Evolutionary conservation across 2,329 filamentous ascomycete genomes (phyloP).

Genomic region (Huntiella moniliformis): DNA sequence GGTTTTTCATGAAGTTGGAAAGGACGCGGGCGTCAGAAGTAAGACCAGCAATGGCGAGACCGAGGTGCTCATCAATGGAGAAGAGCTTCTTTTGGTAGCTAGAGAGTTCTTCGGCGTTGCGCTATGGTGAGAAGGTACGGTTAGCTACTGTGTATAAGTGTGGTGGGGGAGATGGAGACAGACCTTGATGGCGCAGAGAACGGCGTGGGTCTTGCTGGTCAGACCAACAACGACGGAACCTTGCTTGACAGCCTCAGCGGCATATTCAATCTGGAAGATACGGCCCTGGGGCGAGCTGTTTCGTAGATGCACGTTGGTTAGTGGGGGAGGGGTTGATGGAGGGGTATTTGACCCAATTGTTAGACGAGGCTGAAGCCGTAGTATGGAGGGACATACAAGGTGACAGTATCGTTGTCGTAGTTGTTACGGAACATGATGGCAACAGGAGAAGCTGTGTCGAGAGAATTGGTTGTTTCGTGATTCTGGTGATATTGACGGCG

Average conservation of each 20-base stretch:
- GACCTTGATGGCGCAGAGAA: conserved; percentile 93
- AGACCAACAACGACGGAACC: conserved; percentile 94
- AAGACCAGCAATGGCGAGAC: conserved; percentile 87
- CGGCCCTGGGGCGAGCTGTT: conserved; percentile 88
- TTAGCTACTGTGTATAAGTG: conserved; percentile 2
- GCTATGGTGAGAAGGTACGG: conserved; percentile 29
- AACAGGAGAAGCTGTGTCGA: neutral
- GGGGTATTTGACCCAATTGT: no score
- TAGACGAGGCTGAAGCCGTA: neutral
- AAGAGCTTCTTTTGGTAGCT: conserved; percentile 99
- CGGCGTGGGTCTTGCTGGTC: conserved; percentile 93
- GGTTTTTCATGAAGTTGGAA: conserved; percentile 99
- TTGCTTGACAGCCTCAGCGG: conserved; percentile 95
- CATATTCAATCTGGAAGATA: conserved; percentile 99
- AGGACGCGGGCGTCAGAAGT: conserved; percentile 96
- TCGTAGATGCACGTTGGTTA: conserved; percentile 4
- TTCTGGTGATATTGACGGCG: no score
- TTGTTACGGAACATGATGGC: conserved; percentile 94
- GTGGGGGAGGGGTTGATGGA: neutral
- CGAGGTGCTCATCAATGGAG: conserved; percentile 84
- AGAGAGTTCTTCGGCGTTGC: conserved; percentile 96
- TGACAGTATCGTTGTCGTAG: conserved; percentile 99
- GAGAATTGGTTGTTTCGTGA: no score
- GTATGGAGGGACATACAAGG: conserved; percentile 51
- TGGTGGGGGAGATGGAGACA: conserved; percentile 4